Percentiles rank a stretch among this genome's conserved stretches.
Evolutionary conservation across 306 rosid genomes (phyloP).

Genomic region (Luffa aegyptiaca): DNA sequence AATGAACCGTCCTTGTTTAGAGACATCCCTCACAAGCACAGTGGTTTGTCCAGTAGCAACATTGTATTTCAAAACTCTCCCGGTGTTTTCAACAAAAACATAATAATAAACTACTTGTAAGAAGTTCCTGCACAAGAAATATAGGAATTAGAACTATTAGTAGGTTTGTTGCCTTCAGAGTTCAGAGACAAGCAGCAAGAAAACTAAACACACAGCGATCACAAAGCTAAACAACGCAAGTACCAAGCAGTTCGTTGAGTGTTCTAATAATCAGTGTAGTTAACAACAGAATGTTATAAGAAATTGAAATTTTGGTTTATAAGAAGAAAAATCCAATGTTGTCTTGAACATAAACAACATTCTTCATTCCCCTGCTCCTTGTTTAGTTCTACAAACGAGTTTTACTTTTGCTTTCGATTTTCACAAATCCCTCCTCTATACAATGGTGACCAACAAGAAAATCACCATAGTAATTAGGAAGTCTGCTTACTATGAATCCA

Average conservation of each 20-base stretch:
- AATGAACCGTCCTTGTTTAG: constrained; percentile 86
- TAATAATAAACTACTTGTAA: constrained; percentile 39
- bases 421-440: neutral
- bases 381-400: neutral
- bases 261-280: neutral
- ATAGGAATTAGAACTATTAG: neutral
- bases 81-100: constrained; percentile 43
- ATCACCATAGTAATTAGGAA: neutral
- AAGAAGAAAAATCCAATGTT: neutral
- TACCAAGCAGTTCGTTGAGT: neutral
- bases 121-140: constrained; percentile 55
- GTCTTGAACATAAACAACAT: neutral
- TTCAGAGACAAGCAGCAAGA: neutral
- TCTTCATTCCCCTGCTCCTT: neutral
- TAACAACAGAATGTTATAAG: neutral
- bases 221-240: neutral
- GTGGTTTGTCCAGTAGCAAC: constrained; percentile 59
- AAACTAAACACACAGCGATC: neutral
- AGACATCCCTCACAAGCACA: constrained; percentile 68
- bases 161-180: neutral
- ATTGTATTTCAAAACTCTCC: constrained; percentile 75
- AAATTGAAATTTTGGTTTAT: neutral
- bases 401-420: neutral
- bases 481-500: neutral
- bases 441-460: neutral